These are phyloP conservation scores for Cudoniella acicularis DNA, from an alignment of 495 filamentous ascomycete genomes.

Conservation along the genomic window DNA sequence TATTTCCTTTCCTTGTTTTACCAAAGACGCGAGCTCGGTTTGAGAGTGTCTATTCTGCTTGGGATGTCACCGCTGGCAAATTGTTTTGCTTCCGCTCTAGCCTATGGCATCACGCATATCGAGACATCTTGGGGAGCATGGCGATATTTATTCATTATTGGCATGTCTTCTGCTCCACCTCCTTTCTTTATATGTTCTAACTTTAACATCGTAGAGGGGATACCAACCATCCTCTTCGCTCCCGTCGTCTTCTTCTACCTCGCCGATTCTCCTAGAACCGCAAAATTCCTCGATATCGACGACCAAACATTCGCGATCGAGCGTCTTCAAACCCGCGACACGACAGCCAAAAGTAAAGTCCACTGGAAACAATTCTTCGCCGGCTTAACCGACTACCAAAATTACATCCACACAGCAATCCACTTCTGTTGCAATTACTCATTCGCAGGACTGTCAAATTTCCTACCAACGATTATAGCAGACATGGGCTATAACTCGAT, in stretches of 20 bases:
- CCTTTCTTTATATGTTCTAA: too few species aligned
- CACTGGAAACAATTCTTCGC: constrained; percentile 49
- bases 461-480: constrained; percentile 74
- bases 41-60: constrained; percentile 73
- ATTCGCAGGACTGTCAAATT: constrained; percentile 80
- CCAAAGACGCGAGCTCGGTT: constrained; percentile 68
- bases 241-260: constrained; percentile 62
- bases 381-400: constrained; percentile 55
- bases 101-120: constrained; percentile 77
- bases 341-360: constrained; percentile 33
- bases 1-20: constrained; percentile 85
- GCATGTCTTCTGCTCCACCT: constrained; percentile 56
- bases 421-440: constrained; percentile 67
- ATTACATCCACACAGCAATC: constrained; percentile 60
- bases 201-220: too few species aligned
- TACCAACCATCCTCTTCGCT: constrained; percentile 65
- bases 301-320: constrained; percentile 69
- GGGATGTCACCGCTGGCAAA: constrained; percentile 77
- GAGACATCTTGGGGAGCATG: constrained; percentile 65
- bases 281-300: constrained; percentile 62
- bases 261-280: constrained; percentile 65
- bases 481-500: constrained; percentile 74
- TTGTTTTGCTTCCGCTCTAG: constrained; percentile 77
- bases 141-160: constrained; percentile 79
- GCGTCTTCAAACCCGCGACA: constrained; percentile 59